Evolutionary conservation across 768 basidiomycete genomes (phyloP).

Genomic region (Daedalea quercina): DNA sequence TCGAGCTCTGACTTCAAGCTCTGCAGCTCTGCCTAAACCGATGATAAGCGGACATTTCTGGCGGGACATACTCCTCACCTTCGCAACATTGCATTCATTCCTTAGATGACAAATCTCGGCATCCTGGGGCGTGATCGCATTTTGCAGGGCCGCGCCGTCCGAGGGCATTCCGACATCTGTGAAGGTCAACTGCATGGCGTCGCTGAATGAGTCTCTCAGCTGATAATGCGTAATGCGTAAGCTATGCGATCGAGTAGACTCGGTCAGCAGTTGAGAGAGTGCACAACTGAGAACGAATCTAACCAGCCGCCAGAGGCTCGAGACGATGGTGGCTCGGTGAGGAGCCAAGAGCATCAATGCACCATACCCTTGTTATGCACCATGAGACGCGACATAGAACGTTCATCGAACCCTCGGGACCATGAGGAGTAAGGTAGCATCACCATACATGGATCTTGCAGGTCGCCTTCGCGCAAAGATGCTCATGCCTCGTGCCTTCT

Average conservation of each 20-base stretch:
- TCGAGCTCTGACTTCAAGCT: neutral
- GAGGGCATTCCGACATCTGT: neutral
- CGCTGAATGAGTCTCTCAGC: neutral
- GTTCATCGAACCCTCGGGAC: no score
- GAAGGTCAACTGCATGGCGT: neutral
- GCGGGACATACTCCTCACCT: neutral
- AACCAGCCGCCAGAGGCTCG: neutral
- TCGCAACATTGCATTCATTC: neutral
- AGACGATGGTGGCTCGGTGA: neutral
- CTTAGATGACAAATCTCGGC: neutral
- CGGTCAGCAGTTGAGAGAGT: constrained; percentile 1
- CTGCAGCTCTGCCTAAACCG: neutral
- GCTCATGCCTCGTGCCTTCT: no score
- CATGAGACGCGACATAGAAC: no score
- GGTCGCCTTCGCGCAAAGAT: no score
- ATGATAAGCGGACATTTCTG: neutral
- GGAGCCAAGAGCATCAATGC: neutral
- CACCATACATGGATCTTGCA: no score
- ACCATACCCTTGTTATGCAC: no score
- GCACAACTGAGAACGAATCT: constrained; percentile 4
- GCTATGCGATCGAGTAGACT: neutral
- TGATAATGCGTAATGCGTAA: no score
- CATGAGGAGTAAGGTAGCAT: no score
- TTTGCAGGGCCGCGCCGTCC: neutral
- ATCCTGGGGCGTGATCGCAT: neutral